These are phyloP conservation scores for Trametes sp. DNA, from an alignment of 1,284 basidiomycete genomes.

Conservation along the genomic window DNA sequence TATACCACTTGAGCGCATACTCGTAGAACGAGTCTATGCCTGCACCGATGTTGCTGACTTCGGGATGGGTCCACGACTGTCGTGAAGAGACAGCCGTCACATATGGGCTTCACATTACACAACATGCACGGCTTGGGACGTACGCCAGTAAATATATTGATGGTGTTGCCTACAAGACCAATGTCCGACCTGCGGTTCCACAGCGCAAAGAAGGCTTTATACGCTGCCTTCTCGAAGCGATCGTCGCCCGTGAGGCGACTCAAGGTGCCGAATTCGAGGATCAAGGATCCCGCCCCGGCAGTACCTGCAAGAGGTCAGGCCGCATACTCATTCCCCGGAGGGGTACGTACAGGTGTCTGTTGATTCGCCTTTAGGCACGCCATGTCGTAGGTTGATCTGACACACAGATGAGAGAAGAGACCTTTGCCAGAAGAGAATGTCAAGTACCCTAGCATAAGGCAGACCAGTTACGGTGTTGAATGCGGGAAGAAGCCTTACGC, in stretches of 20 bases:
- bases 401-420: conserved; percentile 6
- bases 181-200: conserved; percentile 90
- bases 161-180: conserved; percentile 87
- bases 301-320: conserved; percentile 61
- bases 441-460: conserved; percentile 82
- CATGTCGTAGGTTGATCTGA: conserved; percentile 80
- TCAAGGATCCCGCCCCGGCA: conserved; percentile 90
- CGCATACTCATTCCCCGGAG: background rate
- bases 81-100: conserved; percentile 2
- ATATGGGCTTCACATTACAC: conserved; percentile 14
- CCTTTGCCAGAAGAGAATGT: conserved; percentile 12
- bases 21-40: conserved; percentile 96
- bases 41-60: conserved; percentile 85
- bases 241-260: conserved; percentile 89
- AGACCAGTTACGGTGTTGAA: conserved; percentile 90
- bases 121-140: conserved; percentile 40
- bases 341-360: conserved; percentile 73
- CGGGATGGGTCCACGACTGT: conserved; percentile 76
- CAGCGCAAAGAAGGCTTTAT: conserved; percentile 88
- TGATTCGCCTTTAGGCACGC: conserved; percentile 73
- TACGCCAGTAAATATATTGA: conserved; percentile 82
- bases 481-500: conserved; percentile 84
- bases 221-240: conserved; percentile 84
- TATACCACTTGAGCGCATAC: conserved; percentile 90
- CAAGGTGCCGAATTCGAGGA: conserved; percentile 92